Conservation (phyloP, 768 basidiomycete genomes). For the Mycena galopus region DNA sequence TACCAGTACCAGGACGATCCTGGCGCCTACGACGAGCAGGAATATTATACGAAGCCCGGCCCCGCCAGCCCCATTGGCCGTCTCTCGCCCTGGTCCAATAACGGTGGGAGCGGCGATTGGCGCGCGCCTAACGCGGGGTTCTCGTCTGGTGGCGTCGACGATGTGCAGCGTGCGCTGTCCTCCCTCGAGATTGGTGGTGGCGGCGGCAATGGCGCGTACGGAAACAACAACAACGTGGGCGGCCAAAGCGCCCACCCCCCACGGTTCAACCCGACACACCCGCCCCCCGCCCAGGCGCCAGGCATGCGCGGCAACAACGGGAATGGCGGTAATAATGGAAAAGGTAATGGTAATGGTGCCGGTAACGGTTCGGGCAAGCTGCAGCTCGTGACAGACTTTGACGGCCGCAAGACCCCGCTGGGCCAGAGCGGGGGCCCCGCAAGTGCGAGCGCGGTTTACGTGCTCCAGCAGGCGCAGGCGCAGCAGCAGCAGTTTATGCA, state of each 20-base stretch:
- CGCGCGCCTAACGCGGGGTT: constrained; percentile 44
- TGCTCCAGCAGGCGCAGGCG: constrained; percentile 56
- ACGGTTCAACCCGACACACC: constrained; percentile 70
- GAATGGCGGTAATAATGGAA: constrained; percentile 41
- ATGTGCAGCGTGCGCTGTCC: constrained; percentile 81
- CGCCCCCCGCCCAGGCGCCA: constrained; percentile 61
- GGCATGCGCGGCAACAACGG: constrained; percentile 53
- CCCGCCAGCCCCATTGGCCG: constrained; percentile 72
- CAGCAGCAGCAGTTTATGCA: constrained; percentile 52
- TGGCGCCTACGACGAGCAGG: constrained; percentile 67
- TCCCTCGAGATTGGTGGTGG: constrained; percentile 65
- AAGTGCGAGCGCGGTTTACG: constrained; percentile 59
- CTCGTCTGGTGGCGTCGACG: constrained; percentile 66
- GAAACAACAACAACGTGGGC: constrained; percentile 53
- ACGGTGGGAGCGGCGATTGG: constrained; percentile 36
- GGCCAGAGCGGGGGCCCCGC: constrained; percentile 62
- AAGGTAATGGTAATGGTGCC: constrained; percentile 43
- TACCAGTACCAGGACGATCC: constrained; percentile 65
- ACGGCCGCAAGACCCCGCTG: constrained; percentile 74
- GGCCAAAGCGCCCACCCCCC: constrained; percentile 76
- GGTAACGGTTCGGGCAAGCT: constrained; percentile 50
- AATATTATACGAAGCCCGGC: constrained; percentile 64
- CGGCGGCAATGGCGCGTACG: constrained; percentile 48
- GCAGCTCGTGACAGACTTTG: constrained; percentile 73
- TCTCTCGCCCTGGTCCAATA: constrained; percentile 71